Percentiles rank a stretch among this genome's conserved stretches.
These are phyloP conservation scores for Aspergillus nomiae DNA, from an alignment of 2,329 filamentous ascomycete genomes.

Conservation along the genomic window DNA sequence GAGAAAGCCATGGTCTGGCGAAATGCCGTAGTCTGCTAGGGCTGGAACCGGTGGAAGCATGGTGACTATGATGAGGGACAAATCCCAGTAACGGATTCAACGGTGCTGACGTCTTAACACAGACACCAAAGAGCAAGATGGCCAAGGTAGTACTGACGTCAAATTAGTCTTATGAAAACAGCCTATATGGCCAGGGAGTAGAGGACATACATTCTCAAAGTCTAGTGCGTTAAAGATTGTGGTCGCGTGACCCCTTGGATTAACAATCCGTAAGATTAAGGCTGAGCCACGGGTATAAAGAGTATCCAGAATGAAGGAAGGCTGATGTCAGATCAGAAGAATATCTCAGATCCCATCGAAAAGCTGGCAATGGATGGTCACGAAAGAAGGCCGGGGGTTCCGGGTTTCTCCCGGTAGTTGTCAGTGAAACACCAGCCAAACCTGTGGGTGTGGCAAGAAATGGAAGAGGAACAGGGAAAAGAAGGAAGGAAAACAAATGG, in stretches of 20 bases:
- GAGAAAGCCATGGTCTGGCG: slow-evolving; percentile 75
- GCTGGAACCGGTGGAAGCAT: slow-evolving; percentile 51
- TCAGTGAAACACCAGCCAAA: neutral
- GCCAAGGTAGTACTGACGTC: neutral
- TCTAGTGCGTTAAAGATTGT: neutral
- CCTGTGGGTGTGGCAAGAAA: neutral
- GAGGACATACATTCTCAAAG: neutral
- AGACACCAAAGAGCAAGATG: too few relatives aligned
- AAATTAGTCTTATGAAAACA: neutral
- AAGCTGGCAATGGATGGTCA: neutral
- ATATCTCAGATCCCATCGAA: neutral
- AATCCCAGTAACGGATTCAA: neutral
- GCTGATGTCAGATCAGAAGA: neutral
- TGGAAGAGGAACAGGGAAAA: neutral
- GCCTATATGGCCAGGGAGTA: neutral
- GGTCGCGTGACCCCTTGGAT: slow-evolving; percentile 1
- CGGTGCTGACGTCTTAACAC: neutral
- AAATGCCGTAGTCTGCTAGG: slow-evolving; percentile 73
- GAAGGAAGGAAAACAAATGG: neutral
- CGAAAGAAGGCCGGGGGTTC: neutral
- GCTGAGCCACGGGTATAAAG: neutral
- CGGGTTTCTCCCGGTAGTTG: neutral
- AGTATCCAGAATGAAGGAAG: neutral
- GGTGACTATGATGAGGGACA: neutral
- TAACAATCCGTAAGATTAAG: neutral